Conservation (phyloP, 78 protist species). For the Parvularia atlantis region DNA sequence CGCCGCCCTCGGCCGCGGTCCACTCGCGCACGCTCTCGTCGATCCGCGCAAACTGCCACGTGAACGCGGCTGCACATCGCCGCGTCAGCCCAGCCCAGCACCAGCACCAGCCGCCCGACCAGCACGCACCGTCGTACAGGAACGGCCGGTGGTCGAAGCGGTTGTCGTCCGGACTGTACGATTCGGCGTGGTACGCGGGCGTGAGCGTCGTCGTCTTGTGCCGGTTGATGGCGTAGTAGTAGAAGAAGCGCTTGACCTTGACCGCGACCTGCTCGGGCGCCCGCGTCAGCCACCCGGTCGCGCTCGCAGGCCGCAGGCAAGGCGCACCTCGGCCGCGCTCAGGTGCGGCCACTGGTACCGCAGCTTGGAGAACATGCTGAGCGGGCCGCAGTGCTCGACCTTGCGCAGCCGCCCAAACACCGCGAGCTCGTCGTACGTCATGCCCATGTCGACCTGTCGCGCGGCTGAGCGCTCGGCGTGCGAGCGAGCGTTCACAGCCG, state of each 20-base stretch:
- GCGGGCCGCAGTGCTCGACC: conserved; percentile 46
- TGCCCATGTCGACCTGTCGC: conserved; percentile 90
- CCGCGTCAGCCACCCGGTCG: background rate
- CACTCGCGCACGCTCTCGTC: too few species aligned
- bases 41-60: too few species aligned
- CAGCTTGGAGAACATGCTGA: conserved; percentile 51
- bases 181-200: conserved; percentile 77
- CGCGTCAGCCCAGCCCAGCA: too few species aligned
- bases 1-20: too few species aligned
- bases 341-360: conserved; percentile 41
- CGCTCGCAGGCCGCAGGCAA: too few species aligned
- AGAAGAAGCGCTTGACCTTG: conserved; percentile 69
- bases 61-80: too few species aligned
- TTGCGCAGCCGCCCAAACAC: conserved; percentile 45
- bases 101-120: too few species aligned
- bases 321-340: background rate
- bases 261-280: conserved; percentile 28
- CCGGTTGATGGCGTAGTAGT: conserved; percentile 58
- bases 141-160: conserved; percentile 72
- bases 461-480: too few species aligned
- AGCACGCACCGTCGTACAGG: conserved; percentile 42
- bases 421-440: conserved; percentile 64
- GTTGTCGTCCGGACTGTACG: conserved; percentile 75
- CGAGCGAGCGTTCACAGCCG: too few species aligned
- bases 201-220: conserved; percentile 74